Percentiles rank a stretch among this genome's conserved stretches.
Conservation (phyloP, 345 rosid genomes). For the Lenwebbia sp. region DNA sequence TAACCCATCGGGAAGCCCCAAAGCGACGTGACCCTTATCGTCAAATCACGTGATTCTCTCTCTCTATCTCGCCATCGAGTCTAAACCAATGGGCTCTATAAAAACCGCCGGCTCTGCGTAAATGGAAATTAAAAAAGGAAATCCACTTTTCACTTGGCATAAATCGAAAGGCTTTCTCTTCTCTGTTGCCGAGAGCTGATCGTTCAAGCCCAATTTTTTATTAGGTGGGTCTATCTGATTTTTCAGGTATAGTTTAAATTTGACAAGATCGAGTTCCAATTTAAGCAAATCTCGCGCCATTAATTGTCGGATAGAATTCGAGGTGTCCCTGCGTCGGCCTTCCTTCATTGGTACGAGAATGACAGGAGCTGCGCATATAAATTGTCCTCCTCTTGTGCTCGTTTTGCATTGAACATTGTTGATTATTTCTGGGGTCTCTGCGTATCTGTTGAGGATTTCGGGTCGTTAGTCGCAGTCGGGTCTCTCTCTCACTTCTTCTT, state of each 20-base stretch:
- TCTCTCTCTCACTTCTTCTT: not conserved
- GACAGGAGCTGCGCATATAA: not conserved
- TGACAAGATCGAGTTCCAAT: not conserved
- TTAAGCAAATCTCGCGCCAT: not conserved
- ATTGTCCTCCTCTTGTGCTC: not conserved
- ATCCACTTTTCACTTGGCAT: not conserved
- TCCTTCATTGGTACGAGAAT: not conserved
- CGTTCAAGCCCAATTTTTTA: not conserved
- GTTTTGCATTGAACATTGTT: not conserved
- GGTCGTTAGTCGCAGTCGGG: not conserved
- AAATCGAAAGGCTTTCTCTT: not conserved
- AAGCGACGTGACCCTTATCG: not conserved
- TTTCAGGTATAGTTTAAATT: not conserved
- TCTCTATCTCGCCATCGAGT: not conserved
- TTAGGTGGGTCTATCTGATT: not conserved
- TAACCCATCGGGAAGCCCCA: not conserved
- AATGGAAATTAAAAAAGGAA: not conserved
- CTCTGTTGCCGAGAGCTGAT: not conserved
- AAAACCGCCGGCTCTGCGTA: not conserved
- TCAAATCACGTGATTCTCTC: not conserved
- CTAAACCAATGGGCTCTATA: not conserved
- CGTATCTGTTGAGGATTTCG: not conserved
- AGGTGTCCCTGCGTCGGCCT: not conserved
- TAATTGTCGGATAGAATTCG: not conserved
- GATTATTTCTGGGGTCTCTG: not conserved